Conservation (phyloP, 1,139 yeast genomes). For the Pichia sp. region DNA sequence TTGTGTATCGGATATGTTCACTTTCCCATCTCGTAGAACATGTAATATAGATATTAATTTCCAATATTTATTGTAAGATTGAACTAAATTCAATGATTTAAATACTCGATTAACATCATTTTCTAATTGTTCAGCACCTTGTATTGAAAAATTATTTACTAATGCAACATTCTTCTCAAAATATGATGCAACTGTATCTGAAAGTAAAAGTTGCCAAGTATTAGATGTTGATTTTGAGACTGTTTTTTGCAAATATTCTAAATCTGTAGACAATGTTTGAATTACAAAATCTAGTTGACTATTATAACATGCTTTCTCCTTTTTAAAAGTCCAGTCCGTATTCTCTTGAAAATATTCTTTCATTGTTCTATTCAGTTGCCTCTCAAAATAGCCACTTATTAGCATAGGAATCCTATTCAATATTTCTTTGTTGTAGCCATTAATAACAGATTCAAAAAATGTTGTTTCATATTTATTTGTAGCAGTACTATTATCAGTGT, state of each 20-base stretch:
- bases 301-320: not conserved
- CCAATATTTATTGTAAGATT: constrained; percentile 21
- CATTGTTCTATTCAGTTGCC: constrained; percentile 44
- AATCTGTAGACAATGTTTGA: constrained; percentile 33
- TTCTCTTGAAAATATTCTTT: constrained; percentile 44
- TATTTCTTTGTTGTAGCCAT: constrained; percentile 41
- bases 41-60: constrained; percentile 16
- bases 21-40: constrained; percentile 9
- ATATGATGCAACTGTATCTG: constrained; percentile 40
- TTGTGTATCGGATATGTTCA: not conserved
- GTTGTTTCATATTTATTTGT: constrained; percentile 27
- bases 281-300: constrained; percentile 35
- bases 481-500: constrained; percentile 14
- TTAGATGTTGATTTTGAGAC: constrained; percentile 25
- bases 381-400: constrained; percentile 41
- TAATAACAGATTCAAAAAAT: constrained; percentile 49
- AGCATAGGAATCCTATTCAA: constrained; percentile 33
- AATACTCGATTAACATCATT: constrained; percentile 48
- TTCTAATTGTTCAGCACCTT: constrained; percentile 53
- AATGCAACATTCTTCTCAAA: constrained; percentile 27
- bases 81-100: constrained; percentile 32
- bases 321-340: constrained; percentile 21
- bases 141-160: constrained; percentile 47
- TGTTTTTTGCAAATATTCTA: constrained; percentile 33
- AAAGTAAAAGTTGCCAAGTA: constrained; percentile 34